Conservation (phyloP, 345 rosid genomes). For the Raphanus raphanistrum region DNA sequence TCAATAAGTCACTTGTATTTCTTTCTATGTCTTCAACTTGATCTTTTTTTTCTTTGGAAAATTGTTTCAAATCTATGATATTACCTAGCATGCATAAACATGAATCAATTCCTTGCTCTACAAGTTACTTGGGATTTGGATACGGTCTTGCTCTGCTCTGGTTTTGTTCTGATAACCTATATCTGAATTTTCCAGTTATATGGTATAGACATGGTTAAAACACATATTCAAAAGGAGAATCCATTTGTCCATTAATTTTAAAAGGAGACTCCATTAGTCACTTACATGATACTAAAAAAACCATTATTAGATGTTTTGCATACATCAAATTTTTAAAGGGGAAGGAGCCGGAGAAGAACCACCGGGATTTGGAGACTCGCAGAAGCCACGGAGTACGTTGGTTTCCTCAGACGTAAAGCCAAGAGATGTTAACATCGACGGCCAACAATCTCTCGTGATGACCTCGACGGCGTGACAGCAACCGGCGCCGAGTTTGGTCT, state of each 20-base stretch:
- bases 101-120: not conserved
- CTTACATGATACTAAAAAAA: not conserved
- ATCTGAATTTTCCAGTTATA: not conserved
- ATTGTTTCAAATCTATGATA: not conserved
- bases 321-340: conserved; percentile 14
- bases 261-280: not conserved
- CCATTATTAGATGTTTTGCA: conserved; percentile 6
- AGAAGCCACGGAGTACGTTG: conserved; percentile 59
- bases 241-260: not conserved
- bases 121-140: not conserved
- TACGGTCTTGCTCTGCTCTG: not conserved
- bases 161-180: not conserved
- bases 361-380: conserved; percentile 32
- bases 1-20: not conserved
- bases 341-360: conserved; percentile 38
- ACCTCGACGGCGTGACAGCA: conserved; percentile 61
- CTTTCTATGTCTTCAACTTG: not conserved
- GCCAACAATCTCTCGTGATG: conserved; percentile 71
- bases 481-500: conserved; percentile 48
- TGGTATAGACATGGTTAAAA: not conserved
- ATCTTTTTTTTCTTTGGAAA: not conserved
- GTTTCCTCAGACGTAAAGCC: conserved; percentile 69
- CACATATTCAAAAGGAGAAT: not conserved
- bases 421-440: conserved; percentile 67
- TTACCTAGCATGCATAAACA: not conserved